Conservation (phyloP, 1,284 basidiomycete genomes). For the Fomitopsis pinicola region DNA sequence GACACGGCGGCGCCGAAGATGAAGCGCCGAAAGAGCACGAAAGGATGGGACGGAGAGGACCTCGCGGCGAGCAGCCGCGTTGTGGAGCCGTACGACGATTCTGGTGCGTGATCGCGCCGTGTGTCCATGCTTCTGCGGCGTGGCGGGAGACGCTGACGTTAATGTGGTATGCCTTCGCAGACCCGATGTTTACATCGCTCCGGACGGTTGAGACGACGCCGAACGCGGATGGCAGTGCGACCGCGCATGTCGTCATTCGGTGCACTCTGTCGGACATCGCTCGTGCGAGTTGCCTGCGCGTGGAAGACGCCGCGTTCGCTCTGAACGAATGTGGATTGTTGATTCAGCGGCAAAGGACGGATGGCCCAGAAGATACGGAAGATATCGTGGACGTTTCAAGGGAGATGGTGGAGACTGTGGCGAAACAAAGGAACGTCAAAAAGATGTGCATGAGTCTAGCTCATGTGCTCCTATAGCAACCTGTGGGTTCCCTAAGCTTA, state of each 20-base stretch:
- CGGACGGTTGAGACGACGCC: conserved; percentile 53
- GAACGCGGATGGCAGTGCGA: conserved; percentile 61
- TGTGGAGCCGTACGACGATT: conserved; percentile 19
- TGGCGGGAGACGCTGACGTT: background rate
- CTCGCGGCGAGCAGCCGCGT: conserved; percentile 16
- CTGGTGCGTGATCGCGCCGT: conserved; percentile 11
- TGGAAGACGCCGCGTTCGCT: conserved; percentile 87
- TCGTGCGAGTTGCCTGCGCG: conserved; percentile 73
- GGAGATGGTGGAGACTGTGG: conserved; percentile 70
- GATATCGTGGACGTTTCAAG: conserved; percentile 60
- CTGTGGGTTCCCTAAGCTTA: background rate
- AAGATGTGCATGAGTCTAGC: conserved; percentile 52
- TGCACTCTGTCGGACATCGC: conserved; percentile 75
- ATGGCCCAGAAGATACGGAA: conserved; percentile 18
- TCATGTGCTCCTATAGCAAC: conserved; percentile 43
- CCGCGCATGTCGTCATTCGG: conserved; percentile 56
- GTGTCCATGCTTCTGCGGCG: background rate
- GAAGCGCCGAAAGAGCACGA: conserved; percentile 48
- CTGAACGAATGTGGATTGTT: conserved; percentile 85
- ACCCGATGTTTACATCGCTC: conserved; percentile 37
- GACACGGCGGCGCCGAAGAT: conserved; percentile 25
- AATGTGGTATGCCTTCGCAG: conserved; percentile 7
- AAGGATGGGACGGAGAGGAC: conserved; percentile 64
- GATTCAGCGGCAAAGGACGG: conserved; percentile 19
- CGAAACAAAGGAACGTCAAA: conserved; percentile 60